Evolutionary conservation across 371 early-diverging fungal genomes (phyloP), one percentile per base, ranked within the genome.

Genomic region (Nematocida sp.): DNA sequence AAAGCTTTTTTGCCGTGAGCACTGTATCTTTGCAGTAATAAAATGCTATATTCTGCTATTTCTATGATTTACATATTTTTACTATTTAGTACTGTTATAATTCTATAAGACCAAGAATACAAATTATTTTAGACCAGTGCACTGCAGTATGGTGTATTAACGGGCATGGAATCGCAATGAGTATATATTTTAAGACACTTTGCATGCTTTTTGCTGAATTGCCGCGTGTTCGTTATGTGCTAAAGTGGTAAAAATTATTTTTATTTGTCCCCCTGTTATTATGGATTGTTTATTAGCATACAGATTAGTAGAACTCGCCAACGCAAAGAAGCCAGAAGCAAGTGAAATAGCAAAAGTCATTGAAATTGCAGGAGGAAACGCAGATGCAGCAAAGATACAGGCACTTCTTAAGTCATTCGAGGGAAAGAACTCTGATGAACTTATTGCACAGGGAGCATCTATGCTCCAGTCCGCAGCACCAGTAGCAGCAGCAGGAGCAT

Each of bases 251-350:
- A 72, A 72, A 57, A 60, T 73, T 72, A 57, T 57, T 78, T 78
- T 69, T 70, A 56, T 78, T 78, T 33, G 42, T 50, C 60, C 76
- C 76, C 80, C 47, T 64, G 67, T 69, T 33, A 42, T 23, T 67
- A 78, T 78, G 80, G 67, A 78, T 55, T 78, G 80, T 58, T 78
- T 78, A 78, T 20, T 78, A 47, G 62, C 80, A 71, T 58, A 78
- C 40, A 57, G 71, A 62, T 57, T 78, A 78, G 7, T 78, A 58
- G 47, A 69, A 20, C 25, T 25, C 39, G 54, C 47, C 13, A 42
- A 9, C 11, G 40, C 76, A 70, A 70, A 44, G 40, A 33, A 40
- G 11, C 80, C 80, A 64, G 46, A 15, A 11, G 20, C 40, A 20
- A 4, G 18, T 15, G 70, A 78, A 44, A 78, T 78, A 15, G 67